phyloP scores from a whole-genome alignment of 805 yeast species.

The Ogataea nitratoaversa region DNA sequence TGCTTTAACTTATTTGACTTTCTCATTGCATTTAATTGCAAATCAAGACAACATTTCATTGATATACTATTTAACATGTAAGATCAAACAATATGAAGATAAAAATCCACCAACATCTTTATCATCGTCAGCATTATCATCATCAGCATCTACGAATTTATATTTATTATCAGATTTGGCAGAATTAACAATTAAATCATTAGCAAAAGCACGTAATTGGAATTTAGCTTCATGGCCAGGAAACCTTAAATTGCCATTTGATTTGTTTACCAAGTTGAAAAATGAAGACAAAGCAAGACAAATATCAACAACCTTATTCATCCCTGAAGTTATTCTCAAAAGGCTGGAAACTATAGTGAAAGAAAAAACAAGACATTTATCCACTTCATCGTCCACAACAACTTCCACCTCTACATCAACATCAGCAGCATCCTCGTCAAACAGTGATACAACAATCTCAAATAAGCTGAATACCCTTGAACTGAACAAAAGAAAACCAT shows the following conservation, averaged over 20 bases:
- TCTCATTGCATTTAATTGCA: slow-evolving; percentile 56
- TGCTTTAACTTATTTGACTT: slow-evolving; percentile 56
- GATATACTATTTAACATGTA: slow-evolving; percentile 68
- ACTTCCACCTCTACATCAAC: neutral
- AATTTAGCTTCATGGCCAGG: slow-evolving; percentile 79
- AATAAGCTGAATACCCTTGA: neutral
- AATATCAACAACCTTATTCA: slow-evolving; percentile 50
- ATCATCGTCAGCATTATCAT: no score
- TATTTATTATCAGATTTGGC: slow-evolving; percentile 72
- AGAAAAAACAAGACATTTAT: slow-evolving; percentile 14
- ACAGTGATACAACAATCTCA: neutral
- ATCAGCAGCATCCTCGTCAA: slow-evolving; percentile 1
- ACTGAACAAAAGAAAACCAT: neutral
- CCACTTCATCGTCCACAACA: neutral
- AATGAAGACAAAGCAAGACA: slow-evolving; percentile 54
- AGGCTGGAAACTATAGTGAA: slow-evolving; percentile 32
- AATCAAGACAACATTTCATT: slow-evolving; percentile 65
- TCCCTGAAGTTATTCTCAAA: slow-evolving; percentile 44
- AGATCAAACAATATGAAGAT: slow-evolving; percentile 77
- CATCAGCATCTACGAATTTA: slow-evolving; percentile 32
- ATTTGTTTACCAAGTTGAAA: slow-evolving; percentile 60
- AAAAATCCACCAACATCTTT: no score
- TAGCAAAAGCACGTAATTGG: slow-evolving; percentile 61
- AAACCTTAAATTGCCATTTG: slow-evolving; percentile 63
- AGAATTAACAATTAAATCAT: slow-evolving; percentile 57